Conservation (phyloP, 495 filamentous ascomycete species). For the Aspergillus indologenus region DNA sequence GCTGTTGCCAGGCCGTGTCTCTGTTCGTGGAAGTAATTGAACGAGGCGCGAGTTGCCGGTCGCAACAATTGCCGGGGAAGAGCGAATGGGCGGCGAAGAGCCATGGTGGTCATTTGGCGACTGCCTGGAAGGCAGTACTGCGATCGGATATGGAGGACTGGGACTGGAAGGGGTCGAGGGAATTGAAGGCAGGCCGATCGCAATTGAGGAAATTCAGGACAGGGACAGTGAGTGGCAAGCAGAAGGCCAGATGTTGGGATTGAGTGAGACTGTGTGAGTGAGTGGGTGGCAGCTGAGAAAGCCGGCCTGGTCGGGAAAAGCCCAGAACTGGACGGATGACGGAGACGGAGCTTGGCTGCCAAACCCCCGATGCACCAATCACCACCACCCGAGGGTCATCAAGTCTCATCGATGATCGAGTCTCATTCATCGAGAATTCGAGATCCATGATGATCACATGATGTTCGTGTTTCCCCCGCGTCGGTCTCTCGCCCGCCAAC, state of each 20-base stretch:
- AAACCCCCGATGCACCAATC: conserved; percentile 27
- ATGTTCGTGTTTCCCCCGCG: conserved; percentile 38
- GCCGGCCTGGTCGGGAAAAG: conserved; percentile 1
- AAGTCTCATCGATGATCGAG: conserved; percentile 19
- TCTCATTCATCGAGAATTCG: no score
- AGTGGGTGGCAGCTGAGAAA: not conserved
- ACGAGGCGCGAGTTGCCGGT: conserved; percentile 23
- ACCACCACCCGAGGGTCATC: conserved; percentile 27
- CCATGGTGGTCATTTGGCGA: conserved; percentile 25
- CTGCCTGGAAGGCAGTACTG: not conserved
- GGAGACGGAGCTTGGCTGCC: no score
- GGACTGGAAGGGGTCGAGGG: not conserved
- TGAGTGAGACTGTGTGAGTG: no score
- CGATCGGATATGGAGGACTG: not conserved
- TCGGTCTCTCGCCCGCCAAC: conserved; percentile 16
- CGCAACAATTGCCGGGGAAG: conserved; percentile 33
- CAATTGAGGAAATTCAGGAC: not conserved
- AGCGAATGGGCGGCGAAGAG: conserved; percentile 34
- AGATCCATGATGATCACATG: conserved; percentile 32
- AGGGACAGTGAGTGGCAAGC: not conserved
- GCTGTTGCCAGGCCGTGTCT: conserved; percentile 57
- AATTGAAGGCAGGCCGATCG: not conserved
- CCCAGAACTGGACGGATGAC: conserved; percentile 17
- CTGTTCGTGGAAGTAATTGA: conserved; percentile 27
- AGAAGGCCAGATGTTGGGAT: no score